Evolutionary conservation across 371 early-diverging fungal genomes (phyloP).

Genomic region (Rhizopus stolonifer): DNA sequence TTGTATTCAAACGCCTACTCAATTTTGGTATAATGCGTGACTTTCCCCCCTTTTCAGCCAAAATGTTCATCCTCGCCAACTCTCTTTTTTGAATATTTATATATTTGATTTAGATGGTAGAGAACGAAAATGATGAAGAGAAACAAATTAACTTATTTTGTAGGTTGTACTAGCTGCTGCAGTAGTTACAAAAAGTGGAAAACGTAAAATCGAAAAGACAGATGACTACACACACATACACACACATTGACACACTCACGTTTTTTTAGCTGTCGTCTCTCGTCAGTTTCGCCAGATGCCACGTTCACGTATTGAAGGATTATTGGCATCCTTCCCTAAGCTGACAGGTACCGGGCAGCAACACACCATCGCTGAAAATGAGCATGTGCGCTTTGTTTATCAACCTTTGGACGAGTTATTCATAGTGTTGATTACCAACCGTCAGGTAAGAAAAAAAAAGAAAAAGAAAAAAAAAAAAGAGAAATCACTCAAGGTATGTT

Average conservation of each 20-base stretch:
- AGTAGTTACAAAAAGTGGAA: slow-evolving; percentile 91
- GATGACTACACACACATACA: background rate
- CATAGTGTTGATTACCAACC: slow-evolving; percentile 86
- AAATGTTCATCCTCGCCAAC: too few species aligned
- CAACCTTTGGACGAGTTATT: slow-evolving; percentile 95
- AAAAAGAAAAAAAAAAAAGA: too few species aligned
- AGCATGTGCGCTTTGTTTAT: slow-evolving; percentile 95
- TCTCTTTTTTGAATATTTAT: background rate
- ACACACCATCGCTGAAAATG: slow-evolving; percentile 96
- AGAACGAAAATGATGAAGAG: background rate
- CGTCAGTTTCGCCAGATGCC: slow-evolving; percentile 97
- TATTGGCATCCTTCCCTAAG: slow-evolving; percentile 95
- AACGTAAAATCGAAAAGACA: slow-evolving; percentile 57
- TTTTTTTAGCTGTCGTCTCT: slow-evolving; percentile 81
- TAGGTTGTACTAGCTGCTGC: slow-evolving; percentile 89
- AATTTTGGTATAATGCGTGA: background rate
- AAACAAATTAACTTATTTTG: background rate
- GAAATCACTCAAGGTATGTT: too few species aligned
- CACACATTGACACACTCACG: background rate
- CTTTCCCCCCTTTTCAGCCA: background rate
- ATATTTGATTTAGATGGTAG: slow-evolving; percentile 3
- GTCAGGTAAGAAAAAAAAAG: slow-evolving; percentile 35
- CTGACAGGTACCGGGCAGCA: slow-evolving; percentile 88
- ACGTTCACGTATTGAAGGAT: slow-evolving; percentile 94
- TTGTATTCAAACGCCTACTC: slow-evolving; percentile 3